These are phyloP conservation scores for Cyathus striatus DNA, from an alignment of 768 basidiomycete genomes.

Conservation along the genomic window DNA sequence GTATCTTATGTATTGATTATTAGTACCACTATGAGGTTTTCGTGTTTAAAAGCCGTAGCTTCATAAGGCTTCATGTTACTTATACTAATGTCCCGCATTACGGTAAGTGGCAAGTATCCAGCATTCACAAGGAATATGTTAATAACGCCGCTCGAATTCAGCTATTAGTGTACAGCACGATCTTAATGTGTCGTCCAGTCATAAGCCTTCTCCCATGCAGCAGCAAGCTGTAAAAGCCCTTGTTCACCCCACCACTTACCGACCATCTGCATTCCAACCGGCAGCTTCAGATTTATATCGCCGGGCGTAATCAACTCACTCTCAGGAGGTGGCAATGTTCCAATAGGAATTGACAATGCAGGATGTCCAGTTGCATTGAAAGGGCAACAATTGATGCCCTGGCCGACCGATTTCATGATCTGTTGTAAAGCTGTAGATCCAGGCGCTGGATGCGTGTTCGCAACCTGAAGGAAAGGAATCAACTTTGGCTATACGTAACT, in stretches of 20 bases:
- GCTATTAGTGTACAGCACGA: too few species aligned
- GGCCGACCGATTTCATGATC: conserved; percentile 19
- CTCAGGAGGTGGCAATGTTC: conserved; percentile 28
- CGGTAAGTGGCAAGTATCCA: too few species aligned
- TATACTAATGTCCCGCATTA: too few species aligned
- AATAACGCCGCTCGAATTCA: too few species aligned
- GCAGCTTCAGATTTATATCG: conserved; percentile 27
- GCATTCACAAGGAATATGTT: too few species aligned
- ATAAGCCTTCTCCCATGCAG: conserved; percentile 18
- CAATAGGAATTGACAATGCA: conserved; percentile 35
- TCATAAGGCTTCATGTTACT: too few species aligned
- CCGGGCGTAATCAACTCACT: conserved; percentile 12
- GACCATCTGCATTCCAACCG: conserved; percentile 40
- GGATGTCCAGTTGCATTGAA: conserved; percentile 35
- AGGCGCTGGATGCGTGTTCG: conserved; percentile 12
- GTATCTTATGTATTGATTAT: too few species aligned
- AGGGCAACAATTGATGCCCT: conserved; percentile 21
- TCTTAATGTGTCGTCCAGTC: conserved; percentile 14
- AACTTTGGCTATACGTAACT: too few species aligned
- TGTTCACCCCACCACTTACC: conserved; percentile 36
- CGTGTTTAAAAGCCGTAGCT: too few species aligned
- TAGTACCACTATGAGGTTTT: too few species aligned
- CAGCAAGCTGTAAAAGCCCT: conserved; percentile 17
- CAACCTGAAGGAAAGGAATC: conserved; percentile 7
- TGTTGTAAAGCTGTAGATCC: conserved; percentile 19